Evolutionary conservation across 768 basidiomycete species (phyloP).

Genomic region (Boletus rufocinnamomeus): DNA sequence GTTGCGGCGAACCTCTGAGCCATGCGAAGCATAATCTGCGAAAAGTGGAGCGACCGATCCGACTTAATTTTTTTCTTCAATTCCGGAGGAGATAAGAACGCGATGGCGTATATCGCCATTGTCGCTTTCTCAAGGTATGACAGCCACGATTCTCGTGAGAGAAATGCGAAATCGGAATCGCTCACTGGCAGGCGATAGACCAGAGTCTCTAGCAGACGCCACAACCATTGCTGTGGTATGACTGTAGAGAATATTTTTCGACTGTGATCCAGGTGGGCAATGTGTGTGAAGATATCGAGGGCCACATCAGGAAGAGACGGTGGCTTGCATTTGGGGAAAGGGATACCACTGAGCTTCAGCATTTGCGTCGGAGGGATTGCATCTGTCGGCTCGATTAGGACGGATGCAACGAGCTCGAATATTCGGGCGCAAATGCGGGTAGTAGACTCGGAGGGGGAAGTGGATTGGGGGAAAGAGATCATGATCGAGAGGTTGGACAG

Average conservation of each 20-base stretch:
- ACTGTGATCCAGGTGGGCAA: conserved; percentile 77
- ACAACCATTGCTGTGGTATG: conserved; percentile 59
- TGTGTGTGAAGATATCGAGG: conserved; percentile 81
- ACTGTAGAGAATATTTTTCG: conserved; percentile 67
- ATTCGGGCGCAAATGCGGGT: conserved; percentile 54
- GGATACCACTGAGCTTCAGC: conserved; percentile 53
- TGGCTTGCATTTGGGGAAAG: conserved; percentile 49
- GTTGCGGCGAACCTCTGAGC: conserved; percentile 60
- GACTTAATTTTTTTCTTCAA: conserved; percentile 71
- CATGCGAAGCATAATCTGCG: conserved; percentile 69
- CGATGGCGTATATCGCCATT: conserved; percentile 83
- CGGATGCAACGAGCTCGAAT: conserved; percentile 71
- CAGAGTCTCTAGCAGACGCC: conserved; percentile 65
- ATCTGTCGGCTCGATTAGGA: conserved; percentile 70
- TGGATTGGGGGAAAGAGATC: conserved; percentile 48
- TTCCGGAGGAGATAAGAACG: conserved; percentile 77
- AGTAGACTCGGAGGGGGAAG: conserved; percentile 43
- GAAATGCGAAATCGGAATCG: conserved; percentile 71
- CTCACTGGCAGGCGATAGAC: conserved; percentile 83
- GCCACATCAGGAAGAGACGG: conserved; percentile 69
- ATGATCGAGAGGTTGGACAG: conserved; percentile 60
- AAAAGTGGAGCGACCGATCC: conserved; percentile 67
- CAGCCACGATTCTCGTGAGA: conserved; percentile 67
- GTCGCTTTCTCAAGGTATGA: conserved; percentile 77
- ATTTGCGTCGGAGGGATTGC: conserved; percentile 61